A percentile compares a stretch with the other conserved stretches of the same genome.
phyloP scores from a whole-genome alignment of 176 grass and related monocot genomes.

The Raddia distichophylla region DNA sequence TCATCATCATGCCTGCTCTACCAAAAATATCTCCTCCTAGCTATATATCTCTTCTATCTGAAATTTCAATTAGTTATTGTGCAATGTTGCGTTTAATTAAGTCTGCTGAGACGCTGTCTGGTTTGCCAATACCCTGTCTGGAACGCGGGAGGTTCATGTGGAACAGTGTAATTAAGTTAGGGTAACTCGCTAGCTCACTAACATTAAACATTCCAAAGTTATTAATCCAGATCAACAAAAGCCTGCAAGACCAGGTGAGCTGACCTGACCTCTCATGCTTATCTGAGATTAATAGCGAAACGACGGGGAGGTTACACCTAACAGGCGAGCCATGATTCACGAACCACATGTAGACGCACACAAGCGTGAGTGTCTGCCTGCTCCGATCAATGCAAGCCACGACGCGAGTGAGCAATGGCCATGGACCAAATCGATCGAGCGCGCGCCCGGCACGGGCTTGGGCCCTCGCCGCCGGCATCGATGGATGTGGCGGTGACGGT shows the following conservation, averaged over 20 bases:
- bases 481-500: constrained; percentile 6
- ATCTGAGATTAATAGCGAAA: background rate
- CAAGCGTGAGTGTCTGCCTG: constrained; percentile 8
- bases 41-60: background rate
- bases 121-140: too few relatives aligned
- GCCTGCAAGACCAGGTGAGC: background rate
- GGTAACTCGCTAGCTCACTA: too few relatives aligned
- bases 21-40: background rate
- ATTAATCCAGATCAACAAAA: background rate
- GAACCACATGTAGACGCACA: constrained; percentile 4
- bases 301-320: constrained; percentile 32
- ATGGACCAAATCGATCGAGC: too few relatives aligned
- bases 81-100: too few relatives aligned
- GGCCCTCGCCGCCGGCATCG: background rate
- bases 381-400: constrained; percentile 25
- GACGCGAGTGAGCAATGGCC: background rate
- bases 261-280: background rate
- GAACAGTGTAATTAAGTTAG: too few relatives aligned
- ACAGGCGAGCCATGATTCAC: background rate
- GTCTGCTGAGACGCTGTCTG: too few relatives aligned
- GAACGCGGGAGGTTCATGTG: too few relatives aligned
- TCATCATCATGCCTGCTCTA: background rate
- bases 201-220: too few relatives aligned
- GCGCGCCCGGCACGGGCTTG: constrained; percentile 1
- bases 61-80: background rate